Base-by-base conservation (phyloP, 2,329 filamentous ascomycete species). In the Neofusicoccum ribis region DNA sequence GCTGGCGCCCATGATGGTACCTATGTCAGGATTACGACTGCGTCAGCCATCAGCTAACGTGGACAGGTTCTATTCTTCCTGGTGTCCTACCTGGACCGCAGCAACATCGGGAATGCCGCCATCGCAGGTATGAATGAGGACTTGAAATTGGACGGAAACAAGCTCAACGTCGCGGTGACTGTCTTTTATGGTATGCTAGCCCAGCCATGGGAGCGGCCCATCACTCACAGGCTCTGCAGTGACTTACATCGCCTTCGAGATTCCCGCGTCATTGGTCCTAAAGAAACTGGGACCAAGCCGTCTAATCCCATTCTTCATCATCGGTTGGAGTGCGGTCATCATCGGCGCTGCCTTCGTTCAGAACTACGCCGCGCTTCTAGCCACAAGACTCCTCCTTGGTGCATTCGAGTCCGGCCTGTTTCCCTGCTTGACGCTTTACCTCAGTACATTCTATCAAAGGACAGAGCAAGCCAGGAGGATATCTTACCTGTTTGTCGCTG, bases 361-460 rank as follows among this genome's bases (percentile, higher is more conserved):
- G 46, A 88, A 81, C 67, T 92, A 89, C 72, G 86, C 81, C 50
- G 82, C 85, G 1, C 79, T 93, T 3, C 78, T 93, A n/a, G 89
- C 85, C 5, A 88, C 87, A 68, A 87, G 90, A 4, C 72, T 93
- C 0, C 78, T 92, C n/a, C 84, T 93, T 0, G 90, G 90, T 6
- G 81, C 84, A 5, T 83, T 91, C 43, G 89, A 91, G 76, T 89
- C 88, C 0, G 89, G 89, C 0, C 78, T 91, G 0, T 91, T 91
- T 68, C 89, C 90, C 0, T 89, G 89, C 0, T 77, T 90, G 69
- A 88, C 85, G 4, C 78, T 89, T n/a, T 91, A 91, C 69, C 81
- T 93, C 17, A 92, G 90, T 0, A 85, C 92, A 69, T 92, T 91
- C 80, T 93, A 93, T 78, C 90, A 86, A 54, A 90, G 89, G 72